Conservation (phyloP, 1,284 basidiomycete genomes). For the Sanghuangporus sanghuang region DNA sequence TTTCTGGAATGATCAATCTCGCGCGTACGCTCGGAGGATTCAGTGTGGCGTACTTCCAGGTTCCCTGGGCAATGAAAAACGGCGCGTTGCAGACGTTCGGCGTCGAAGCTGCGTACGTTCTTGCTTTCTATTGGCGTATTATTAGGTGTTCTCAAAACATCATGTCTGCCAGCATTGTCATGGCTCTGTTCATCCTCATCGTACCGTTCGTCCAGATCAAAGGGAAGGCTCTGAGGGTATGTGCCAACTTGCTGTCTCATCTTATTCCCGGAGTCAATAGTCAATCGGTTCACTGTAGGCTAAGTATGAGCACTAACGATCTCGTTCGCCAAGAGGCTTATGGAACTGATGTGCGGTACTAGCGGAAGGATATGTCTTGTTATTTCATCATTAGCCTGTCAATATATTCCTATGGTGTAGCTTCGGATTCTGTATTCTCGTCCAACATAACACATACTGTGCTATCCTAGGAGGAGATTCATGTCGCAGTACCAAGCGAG, state of each 20-base stretch:
- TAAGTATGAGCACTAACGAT: background rate
- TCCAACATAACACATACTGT: too few relatives aligned
- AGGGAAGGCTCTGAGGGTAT: slow-evolving; percentile 40
- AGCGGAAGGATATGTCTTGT: too few relatives aligned
- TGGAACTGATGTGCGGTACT: fast-evolving
- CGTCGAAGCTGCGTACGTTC: slow-evolving; percentile 47
- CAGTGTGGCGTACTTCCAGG: slow-evolving; percentile 59
- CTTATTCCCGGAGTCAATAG: background rate
- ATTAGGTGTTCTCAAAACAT: background rate
- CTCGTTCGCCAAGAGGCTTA: too few relatives aligned
- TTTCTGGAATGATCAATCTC: slow-evolving; percentile 55
- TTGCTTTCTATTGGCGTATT: background rate
- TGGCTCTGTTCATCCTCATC: slow-evolving; percentile 45
- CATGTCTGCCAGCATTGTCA: slow-evolving; percentile 35
- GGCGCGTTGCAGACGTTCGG: slow-evolving; percentile 57
- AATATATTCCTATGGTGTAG: too few relatives aligned
- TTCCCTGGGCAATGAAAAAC: slow-evolving; percentile 49
- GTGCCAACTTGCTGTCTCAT: slow-evolving; percentile 16
- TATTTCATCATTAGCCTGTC: too few relatives aligned
- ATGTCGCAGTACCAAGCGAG: too few relatives aligned
- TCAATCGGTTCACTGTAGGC: background rate
- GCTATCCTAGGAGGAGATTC: too few relatives aligned
- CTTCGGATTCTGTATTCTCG: too few relatives aligned
- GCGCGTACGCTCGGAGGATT: slow-evolving; percentile 56
- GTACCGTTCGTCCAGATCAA: slow-evolving; percentile 47